These are phyloP conservation scores for Geotrichum citri-aurantii DNA, from an alignment of 1,139 yeast genomes.

Conservation along the genomic window DNA sequence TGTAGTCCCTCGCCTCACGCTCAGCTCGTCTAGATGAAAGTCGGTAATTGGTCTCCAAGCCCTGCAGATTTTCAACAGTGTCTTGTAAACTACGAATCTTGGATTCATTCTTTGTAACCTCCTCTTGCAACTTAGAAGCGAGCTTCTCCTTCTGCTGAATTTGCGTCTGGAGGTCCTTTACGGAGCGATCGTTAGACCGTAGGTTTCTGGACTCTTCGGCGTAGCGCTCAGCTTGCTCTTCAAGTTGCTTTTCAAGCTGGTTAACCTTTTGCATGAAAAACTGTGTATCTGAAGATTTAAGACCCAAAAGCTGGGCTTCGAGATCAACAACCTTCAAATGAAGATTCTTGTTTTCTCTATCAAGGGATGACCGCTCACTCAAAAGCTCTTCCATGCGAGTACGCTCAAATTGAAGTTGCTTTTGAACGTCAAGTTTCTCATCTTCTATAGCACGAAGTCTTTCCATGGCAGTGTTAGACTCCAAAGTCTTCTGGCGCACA, in stretches of 20 bases:
- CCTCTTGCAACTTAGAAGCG: conserved; percentile 31
- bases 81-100: conserved; percentile 38
- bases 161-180: conserved; percentile 30
- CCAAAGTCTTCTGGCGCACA: conserved; percentile 25
- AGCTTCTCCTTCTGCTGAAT: conserved; percentile 29
- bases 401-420: conserved; percentile 29
- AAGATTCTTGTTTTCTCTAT: conserved; percentile 32
- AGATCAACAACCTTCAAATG: conserved; percentile 33
- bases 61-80: conserved; percentile 40
- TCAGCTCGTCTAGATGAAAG: conserved; percentile 42
- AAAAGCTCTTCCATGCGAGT: conserved; percentile 28
- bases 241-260: conserved; percentile 37
- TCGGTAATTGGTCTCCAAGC: conserved; percentile 42
- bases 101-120: conserved; percentile 33
- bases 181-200: conserved; percentile 31
- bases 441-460: conserved; percentile 14
- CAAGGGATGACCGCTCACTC: conserved; percentile 24
- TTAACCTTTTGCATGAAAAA: conserved; percentile 30
- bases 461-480: conserved; percentile 17
- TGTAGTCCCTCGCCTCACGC: conserved; percentile 48
- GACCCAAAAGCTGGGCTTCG: conserved; percentile 31
- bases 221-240: conserved; percentile 34
- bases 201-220: conserved; percentile 34
- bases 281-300: conserved; percentile 23
- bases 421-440: conserved; percentile 17